phyloP scores from a whole-genome alignment of 78 protist genomes.

The Polysphondylium violaceum region DNA sequence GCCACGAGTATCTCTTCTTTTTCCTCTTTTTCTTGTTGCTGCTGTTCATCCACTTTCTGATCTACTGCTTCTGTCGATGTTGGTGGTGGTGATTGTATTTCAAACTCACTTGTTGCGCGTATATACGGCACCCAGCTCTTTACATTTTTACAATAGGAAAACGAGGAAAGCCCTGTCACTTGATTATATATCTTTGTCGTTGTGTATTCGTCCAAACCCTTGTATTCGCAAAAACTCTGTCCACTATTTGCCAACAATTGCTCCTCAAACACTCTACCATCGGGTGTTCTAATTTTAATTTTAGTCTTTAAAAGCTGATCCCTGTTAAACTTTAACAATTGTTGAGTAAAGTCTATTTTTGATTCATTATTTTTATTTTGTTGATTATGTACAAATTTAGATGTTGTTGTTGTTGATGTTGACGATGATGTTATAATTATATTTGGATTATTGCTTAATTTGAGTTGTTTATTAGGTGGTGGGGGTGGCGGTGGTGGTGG shows the following conservation, averaged over 20 bases:
- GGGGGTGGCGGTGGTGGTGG: slow-evolving; percentile 39
- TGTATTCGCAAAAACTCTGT: background rate
- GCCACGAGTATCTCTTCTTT: background rate
- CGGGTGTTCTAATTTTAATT: slow-evolving; percentile 67
- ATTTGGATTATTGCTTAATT: background rate
- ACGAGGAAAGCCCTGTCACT: slow-evolving; percentile 14
- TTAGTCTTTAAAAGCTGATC: slow-evolving; percentile 22
- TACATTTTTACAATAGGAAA: background rate
- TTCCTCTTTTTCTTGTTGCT: background rate
- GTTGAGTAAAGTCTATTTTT: background rate
- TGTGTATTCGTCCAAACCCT: slow-evolving; percentile 39
- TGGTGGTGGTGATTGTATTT: background rate
- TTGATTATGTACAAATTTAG: too few relatives aligned
- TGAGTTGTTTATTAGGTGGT: background rate
- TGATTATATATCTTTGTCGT: slow-evolving; percentile 7
- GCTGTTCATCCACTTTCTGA: background rate
- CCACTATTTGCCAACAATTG: slow-evolving; percentile 6
- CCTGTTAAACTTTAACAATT: slow-evolving; percentile 12
- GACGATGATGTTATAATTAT: background rate
- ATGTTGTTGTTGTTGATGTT: background rate
- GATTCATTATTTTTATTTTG: background rate
- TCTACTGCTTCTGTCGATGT: background rate
- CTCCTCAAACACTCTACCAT: slow-evolving; percentile 69
- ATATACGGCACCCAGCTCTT: slow-evolving; percentile 25
- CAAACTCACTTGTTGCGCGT: background rate